These are phyloP conservation scores for Earliella scabrosa DNA, from an alignment of 1,284 basidiomycete species.

Conservation along the genomic window DNA sequence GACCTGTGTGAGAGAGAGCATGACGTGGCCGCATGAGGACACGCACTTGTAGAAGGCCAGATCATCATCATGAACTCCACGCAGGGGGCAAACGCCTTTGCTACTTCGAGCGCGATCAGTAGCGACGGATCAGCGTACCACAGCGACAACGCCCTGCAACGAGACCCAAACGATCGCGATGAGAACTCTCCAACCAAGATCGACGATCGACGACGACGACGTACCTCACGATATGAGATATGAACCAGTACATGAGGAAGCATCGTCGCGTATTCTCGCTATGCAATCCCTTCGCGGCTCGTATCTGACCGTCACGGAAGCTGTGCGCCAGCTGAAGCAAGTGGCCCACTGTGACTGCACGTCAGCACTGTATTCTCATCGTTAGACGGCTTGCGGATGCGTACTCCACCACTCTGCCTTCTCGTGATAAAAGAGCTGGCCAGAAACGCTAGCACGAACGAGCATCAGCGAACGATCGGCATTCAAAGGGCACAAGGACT, in stretches of 20 bases:
- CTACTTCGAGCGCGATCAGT: slow-evolving; percentile 65
- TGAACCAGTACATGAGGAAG: slow-evolving; percentile 78
- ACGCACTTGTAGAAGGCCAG: slow-evolving; percentile 70
- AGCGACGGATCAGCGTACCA: slow-evolving; percentile 67
- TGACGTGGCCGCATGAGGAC: background rate
- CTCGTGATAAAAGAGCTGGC: slow-evolving; percentile 55
- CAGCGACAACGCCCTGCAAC: slow-evolving; percentile 55
- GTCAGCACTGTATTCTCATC: background rate
- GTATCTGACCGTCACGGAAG: slow-evolving; percentile 8
- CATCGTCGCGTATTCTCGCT: slow-evolving; percentile 43
- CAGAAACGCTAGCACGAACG: slow-evolving; percentile 44
- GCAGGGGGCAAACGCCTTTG: slow-evolving; percentile 61
- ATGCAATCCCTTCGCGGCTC: background rate
- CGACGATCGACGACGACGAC: slow-evolving; percentile 8
- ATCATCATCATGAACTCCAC: slow-evolving; percentile 67
- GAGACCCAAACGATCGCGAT: background rate
- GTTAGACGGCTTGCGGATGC: slow-evolving; percentile 31
- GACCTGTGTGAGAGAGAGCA: too few relatives aligned
- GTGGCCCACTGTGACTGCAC: slow-evolving; percentile 9
- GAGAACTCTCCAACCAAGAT: background rate
- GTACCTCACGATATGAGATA: slow-evolving; percentile 71
- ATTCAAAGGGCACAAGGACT: too few relatives aligned
- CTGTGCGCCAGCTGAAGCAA: slow-evolving; percentile 10
- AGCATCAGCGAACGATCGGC: too few relatives aligned
- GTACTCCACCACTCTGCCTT: slow-evolving; percentile 78